Conservation (phyloP, 345 rosid species). For the Eucalyptus urophylla region DNA sequence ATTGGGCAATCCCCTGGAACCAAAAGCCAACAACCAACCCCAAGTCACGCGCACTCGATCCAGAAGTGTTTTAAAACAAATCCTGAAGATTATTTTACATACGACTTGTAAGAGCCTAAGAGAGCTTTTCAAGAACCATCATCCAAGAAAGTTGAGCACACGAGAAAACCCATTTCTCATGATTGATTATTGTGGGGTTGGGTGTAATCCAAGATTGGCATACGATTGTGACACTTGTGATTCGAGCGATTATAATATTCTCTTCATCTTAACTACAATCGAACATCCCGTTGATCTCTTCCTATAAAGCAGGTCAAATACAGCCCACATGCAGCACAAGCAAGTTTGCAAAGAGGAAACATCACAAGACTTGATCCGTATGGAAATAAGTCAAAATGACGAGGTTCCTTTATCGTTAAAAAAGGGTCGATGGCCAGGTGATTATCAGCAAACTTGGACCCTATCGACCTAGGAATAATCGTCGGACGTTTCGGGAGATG, state of each 20-base stretch:
- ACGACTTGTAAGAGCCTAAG: background rate
- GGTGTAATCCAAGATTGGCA: background rate
- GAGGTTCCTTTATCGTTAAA: background rate
- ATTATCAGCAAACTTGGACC: background rate
- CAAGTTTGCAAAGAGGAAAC: background rate
- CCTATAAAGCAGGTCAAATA: background rate
- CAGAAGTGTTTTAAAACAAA: background rate
- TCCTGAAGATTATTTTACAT: background rate
- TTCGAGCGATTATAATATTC: background rate
- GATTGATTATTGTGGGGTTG: background rate
- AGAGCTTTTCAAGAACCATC: background rate
- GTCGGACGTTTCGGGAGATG: background rate
- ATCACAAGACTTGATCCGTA: background rate
- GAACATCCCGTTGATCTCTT: background rate
- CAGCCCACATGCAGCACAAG: background rate
- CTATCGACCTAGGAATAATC: background rate
- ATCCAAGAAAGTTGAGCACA: background rate
- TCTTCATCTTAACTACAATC: rapidly evolving
- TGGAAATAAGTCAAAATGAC: background rate
- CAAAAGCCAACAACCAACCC: background rate
- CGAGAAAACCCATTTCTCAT: background rate
- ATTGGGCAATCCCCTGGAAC: background rate
- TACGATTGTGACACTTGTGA: background rate
- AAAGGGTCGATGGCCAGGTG: background rate
- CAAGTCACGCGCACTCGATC: background rate